phyloP scores from a whole-genome alignment of 495 filamentous ascomycete species.

The Cairneyella variabilis region DNA sequence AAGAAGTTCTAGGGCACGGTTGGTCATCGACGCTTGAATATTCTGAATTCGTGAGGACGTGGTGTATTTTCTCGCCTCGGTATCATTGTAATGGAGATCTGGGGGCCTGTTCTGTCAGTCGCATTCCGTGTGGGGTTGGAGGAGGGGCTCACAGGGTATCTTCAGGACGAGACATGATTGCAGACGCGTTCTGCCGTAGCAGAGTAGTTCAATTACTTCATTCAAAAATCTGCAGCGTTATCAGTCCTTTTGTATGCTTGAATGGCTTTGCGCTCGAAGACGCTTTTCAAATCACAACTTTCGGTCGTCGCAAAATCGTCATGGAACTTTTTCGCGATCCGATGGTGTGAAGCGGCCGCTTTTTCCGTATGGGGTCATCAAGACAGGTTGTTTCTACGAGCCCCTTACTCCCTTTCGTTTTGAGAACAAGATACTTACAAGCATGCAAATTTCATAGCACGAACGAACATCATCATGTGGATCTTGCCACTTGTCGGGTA shows the following conservation, averaged over 20 bases:
- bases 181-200: conserved; percentile 21
- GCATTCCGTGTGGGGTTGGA: conserved; percentile 9
- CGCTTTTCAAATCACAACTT: too few species aligned
- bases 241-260: not conserved
- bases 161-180: conserved; percentile 90
- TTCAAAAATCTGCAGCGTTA: not conserved
- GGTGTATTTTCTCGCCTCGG: conserved; percentile 95
- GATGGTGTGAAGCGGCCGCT: conserved; percentile 2
- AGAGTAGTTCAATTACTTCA: conserved; percentile 17
- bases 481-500: conserved; percentile 89
- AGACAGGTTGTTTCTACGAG: too few species aligned
- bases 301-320: conserved; percentile 9
- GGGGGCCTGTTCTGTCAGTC: conserved; percentile 58
- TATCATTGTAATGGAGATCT: conserved; percentile 95
- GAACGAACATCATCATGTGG: conserved; percentile 60
- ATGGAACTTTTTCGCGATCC: conserved; percentile 15
- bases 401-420: too few species aligned
- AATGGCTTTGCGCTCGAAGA: not conserved
- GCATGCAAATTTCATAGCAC: conserved; percentile 23
- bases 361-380: too few species aligned
- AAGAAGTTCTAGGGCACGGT: conserved; percentile 87
- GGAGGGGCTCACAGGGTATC: conserved; percentile 68
- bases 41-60: conserved; percentile 91
- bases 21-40: conserved; percentile 91
- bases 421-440: not conserved